A percentile compares a stretch with the other conserved stretches of the same genome.
Conservation (phyloP, 495 filamentous ascomycete species). For the Parathielavia hyrcaniae region DNA sequence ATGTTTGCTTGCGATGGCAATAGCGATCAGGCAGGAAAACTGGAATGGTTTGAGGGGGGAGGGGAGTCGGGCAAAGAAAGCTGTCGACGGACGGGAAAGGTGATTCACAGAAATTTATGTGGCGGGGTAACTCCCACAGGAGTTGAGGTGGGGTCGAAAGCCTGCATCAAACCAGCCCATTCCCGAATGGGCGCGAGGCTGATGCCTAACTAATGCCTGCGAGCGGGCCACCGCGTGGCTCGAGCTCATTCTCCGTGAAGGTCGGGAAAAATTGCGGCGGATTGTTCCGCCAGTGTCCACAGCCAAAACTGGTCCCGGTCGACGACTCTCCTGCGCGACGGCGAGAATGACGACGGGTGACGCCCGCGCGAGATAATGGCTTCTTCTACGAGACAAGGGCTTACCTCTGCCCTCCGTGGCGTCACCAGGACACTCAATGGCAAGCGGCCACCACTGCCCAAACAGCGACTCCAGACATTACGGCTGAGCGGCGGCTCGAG, state of each 20-base stretch:
- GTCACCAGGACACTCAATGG: conserved; percentile 14
- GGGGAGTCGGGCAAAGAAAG: conserved; percentile 21
- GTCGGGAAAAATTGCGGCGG: conserved; percentile 27
- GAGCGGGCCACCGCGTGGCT: conserved; percentile 11
- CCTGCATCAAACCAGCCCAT: too few relatives aligned
- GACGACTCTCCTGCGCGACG: conserved; percentile 17
- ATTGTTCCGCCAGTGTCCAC: conserved; percentile 23
- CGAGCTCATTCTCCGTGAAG: conserved; percentile 6
- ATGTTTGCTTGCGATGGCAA: conserved; percentile 51
- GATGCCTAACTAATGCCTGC: too few relatives aligned
- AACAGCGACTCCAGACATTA: conserved; percentile 27
- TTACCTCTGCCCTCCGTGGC: conserved; percentile 26
- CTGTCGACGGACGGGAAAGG: conserved; percentile 18
- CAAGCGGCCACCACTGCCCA: conserved; percentile 24
- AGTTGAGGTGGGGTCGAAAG: conserved; percentile 14
- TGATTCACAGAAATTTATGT: conserved; percentile 32
- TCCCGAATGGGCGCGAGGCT: not conserved
- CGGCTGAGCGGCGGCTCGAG: conserved; percentile 19
- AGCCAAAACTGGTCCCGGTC: conserved; percentile 8
- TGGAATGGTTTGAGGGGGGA: conserved; percentile 18
- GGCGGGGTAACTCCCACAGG: too few relatives aligned
- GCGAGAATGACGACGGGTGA: conserved; percentile 26
- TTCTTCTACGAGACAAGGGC: conserved; percentile 25
- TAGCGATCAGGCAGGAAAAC: not conserved
- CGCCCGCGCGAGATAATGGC: conserved; percentile 29